Evolutionary conservation across 768 basidiomycete genomes (phyloP).

Genomic region (Macrolepiota albuminosa): DNA sequence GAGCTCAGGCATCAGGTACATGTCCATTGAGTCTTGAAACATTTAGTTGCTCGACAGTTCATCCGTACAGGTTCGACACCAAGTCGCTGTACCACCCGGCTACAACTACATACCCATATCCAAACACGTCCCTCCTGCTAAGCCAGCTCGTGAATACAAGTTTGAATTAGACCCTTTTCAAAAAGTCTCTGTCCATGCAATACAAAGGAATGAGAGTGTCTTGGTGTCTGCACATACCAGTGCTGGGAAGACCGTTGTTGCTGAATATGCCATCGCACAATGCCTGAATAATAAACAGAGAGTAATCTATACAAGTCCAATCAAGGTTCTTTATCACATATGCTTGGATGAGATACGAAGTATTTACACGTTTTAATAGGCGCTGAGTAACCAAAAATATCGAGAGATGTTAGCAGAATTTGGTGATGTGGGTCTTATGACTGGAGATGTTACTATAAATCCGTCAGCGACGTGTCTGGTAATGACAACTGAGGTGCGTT

Average conservation of each 20-base stretch:
- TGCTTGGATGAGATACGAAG: conserved; percentile 5
- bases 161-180: conserved; percentile 98
- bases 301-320: conserved; percentile 98
- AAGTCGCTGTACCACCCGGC: conserved; percentile 92
- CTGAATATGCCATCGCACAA: conserved; percentile 98
- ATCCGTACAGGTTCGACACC: conserved; percentile 74
- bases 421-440: conserved; percentile 98
- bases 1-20: conserved; percentile 79
- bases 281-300: conserved; percentile 91
- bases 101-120: conserved; percentile 90
- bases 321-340: conserved; percentile 70
- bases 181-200: conserved; percentile 88
- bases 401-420: conserved; percentile 97
- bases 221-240: conserved; percentile 98
- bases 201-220: conserved; percentile 96
- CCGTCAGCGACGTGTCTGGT: conserved; percentile 95
- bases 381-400: conserved; percentile 97
- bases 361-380: conserved; percentile 46
- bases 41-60: conserved; percentile 3
- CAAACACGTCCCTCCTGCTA: conserved; percentile 84
- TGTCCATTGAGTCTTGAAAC: conserved; percentile 4
- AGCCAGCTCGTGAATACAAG: conserved; percentile 90
- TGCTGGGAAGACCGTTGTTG: conserved; percentile 98
- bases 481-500: conserved; percentile 92
- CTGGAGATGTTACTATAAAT: conserved; percentile 98